Percentiles rank a stretch among this genome's conserved stretches.
Conservation (phyloP, 2,329 filamentous ascomycete genomes). For the Colletotrichum plurivorum region DNA sequence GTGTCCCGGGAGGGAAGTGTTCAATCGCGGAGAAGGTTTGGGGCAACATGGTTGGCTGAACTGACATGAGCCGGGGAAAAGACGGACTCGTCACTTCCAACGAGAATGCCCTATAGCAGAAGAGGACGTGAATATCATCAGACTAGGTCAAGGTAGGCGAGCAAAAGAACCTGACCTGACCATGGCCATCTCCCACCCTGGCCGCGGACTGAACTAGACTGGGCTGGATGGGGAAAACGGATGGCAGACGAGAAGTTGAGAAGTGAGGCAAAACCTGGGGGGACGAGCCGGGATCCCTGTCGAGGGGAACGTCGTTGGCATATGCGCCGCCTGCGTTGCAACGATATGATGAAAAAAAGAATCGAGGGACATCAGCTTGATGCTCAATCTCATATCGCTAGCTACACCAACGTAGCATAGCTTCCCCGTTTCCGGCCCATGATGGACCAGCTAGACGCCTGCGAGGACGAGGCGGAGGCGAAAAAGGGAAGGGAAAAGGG, state of each 20-base stretch:
- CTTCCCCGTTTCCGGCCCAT: no score
- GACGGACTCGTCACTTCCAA: neutral
- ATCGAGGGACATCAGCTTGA: neutral
- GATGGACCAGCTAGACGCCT: no score
- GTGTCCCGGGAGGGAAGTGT: slow-evolving; percentile 5
- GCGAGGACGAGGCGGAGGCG: no score
- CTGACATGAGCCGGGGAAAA: neutral
- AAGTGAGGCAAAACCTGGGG: slow-evolving; percentile 16
- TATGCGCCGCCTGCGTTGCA: slow-evolving; percentile 17
- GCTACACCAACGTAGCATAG: no score
- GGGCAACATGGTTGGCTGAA: slow-evolving; percentile 18
- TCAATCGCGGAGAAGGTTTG: slow-evolving; percentile 17
- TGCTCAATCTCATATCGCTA: no score
- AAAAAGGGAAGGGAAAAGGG: no score
- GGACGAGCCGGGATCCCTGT: slow-evolving; percentile 1
- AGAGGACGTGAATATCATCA: neutral
- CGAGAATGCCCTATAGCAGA: neutral
- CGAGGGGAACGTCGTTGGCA: slow-evolving; percentile 7
- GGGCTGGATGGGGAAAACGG: neutral
- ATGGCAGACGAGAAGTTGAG: neutral
- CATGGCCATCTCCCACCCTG: neutral
- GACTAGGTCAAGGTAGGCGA: neutral
- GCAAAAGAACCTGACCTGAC: slow-evolving; percentile 2
- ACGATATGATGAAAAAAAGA: slow-evolving; percentile 32
- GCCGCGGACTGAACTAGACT: neutral